Evolutionary conservation across 2,329 filamentous ascomycete genomes (phyloP).

Genomic region (Tolypocladium tropicale): DNA sequence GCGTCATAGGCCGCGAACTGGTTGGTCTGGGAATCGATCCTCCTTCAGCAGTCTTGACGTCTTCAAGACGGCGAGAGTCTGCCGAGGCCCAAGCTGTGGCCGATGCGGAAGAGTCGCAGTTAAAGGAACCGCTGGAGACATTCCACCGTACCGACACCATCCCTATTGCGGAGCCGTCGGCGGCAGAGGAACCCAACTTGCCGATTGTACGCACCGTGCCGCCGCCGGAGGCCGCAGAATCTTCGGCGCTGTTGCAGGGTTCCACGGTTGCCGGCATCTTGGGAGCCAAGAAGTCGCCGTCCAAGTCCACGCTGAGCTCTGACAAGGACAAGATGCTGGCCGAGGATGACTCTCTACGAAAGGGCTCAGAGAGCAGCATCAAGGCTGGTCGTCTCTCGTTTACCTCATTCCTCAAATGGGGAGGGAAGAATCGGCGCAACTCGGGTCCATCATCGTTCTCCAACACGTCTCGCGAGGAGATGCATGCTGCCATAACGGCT

Average conservation of each 20-base stretch:
- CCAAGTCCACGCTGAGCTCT: slow-evolving; percentile 36
- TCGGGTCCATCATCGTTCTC: slow-evolving; percentile 69
- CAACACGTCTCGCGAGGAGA: slow-evolving; percentile 84
- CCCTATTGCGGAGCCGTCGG: slow-evolving; percentile 4
- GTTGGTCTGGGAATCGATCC: slow-evolving; percentile 47
- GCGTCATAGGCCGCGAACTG: slow-evolving; percentile 48
- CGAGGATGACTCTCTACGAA: slow-evolving; percentile 39
- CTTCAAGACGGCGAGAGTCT: slow-evolving; percentile 34
- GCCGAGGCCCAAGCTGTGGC: slow-evolving; percentile 12
- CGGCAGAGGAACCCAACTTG: background rate
- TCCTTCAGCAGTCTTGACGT: slow-evolving; percentile 44
- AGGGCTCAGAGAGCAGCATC: slow-evolving; percentile 43
- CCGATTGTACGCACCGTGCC: background rate
- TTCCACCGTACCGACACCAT: slow-evolving; percentile 20
- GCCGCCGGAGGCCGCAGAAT: slow-evolving; percentile 10
- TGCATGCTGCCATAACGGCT: slow-evolving; percentile 33
- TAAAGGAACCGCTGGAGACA: slow-evolving; percentile 13
- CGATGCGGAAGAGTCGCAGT: slow-evolving; percentile 9
- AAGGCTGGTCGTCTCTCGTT: slow-evolving; percentile 42
- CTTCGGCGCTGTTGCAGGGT: slow-evolving; percentile 12
- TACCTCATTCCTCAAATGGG: slow-evolving; percentile 66
- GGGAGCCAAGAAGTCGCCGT: slow-evolving; percentile 35
- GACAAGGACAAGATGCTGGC: slow-evolving; percentile 32
- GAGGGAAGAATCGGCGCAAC: slow-evolving; percentile 46
- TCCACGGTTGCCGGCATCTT: slow-evolving; percentile 27